Evolutionary conservation across 2,329 filamentous ascomycete species (phyloP).

Genomic region (Aurifilum marmelostoma): DNA sequence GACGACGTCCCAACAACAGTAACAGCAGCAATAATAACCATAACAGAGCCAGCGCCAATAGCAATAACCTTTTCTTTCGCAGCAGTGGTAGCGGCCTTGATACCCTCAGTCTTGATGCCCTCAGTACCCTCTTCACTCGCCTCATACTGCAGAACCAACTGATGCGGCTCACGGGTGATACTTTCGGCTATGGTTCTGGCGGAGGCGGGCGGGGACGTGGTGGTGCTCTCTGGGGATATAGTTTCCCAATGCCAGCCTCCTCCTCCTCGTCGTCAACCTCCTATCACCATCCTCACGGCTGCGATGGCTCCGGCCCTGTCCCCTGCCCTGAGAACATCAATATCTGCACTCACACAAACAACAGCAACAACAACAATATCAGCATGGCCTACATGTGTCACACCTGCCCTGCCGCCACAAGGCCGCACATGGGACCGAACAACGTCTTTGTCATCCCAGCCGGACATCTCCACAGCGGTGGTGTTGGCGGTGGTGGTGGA

Average conservation of each 20-base stretch:
- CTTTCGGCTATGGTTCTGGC: conserved; percentile 8
- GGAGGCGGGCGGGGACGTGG: background rate
- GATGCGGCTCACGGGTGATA: conserved; percentile 18
- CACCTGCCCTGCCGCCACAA: conserved; percentile 24
- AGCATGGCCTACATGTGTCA: conserved; percentile 19
- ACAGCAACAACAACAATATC: conserved; percentile 17
- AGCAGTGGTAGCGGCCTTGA: background rate
- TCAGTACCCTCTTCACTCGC: conserved; percentile 23
- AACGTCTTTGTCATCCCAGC: conserved; percentile 27
- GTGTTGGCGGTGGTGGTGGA: background rate
- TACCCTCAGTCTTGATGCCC: conserved; percentile 14
- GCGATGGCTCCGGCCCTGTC: background rate
- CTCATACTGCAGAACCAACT: conserved; percentile 28
- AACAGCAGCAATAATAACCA: background rate
- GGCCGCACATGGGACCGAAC: conserved; percentile 23
- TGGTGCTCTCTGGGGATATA: conserved; percentile 24
- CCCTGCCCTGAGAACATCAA: background rate
- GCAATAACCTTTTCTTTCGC: conserved; percentile 9
- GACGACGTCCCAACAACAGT: conserved; percentile 15
- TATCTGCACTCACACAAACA: background rate
- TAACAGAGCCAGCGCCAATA: conserved; percentile 7
- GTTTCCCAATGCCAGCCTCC: background rate
- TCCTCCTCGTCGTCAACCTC: background rate
- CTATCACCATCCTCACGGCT: background rate
- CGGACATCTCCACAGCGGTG: conserved; percentile 14